Base-by-base conservation (phyloP, 31 red algal species). In the Odonthalia washingtoniensis region DNA sequence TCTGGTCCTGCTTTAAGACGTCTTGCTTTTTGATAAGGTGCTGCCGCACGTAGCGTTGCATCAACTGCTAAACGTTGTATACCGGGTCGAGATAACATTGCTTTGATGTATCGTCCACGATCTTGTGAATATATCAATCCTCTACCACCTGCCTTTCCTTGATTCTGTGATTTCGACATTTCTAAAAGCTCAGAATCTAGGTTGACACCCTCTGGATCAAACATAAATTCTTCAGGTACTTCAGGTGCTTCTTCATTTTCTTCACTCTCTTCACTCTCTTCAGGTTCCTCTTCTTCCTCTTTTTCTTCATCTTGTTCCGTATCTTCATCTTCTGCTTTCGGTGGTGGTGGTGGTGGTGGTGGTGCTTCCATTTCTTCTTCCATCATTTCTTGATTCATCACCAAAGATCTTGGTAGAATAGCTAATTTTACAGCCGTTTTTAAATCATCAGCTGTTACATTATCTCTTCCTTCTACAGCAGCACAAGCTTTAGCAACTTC, bases 181-280 rank as follows among this genome's bases (percentile, higher is more conserved):
- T 94, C 83, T 30, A 99, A 74, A 57, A 96, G 42, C 34, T 99
- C 94, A 1, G 94, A 91, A 82, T 99, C 97, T 74, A 99, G 62
- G 31, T 88, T 84, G 16, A 94, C 94, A 24, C 91, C 97, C 43
- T 99, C 97, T 52, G 97, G 94, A 83, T 96, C 97, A 76, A 96
- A 96, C 91, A 99, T 96, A 64, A 95, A 96, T 72, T 96, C 97
- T 65, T 99, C 93, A 4, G 97, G 97, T 40, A 98, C 78, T 75
- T 91, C 77, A 0, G 94, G 91, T 21, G 75, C 89, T n/a, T 94
- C 87, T 34, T 78, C 75, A 42, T 99, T 60, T 62, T 99, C 94
- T 53, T 96, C 87, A 31, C 73, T 75, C 40, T 95, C 60, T 33
- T 74, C 77, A 6, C 94, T 49, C 31, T 96, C 77, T 27, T 91